Evolutionary conservation across 1,284 basidiomycete species (phyloP).

Genomic region (Sporisorium reilianum): DNA sequence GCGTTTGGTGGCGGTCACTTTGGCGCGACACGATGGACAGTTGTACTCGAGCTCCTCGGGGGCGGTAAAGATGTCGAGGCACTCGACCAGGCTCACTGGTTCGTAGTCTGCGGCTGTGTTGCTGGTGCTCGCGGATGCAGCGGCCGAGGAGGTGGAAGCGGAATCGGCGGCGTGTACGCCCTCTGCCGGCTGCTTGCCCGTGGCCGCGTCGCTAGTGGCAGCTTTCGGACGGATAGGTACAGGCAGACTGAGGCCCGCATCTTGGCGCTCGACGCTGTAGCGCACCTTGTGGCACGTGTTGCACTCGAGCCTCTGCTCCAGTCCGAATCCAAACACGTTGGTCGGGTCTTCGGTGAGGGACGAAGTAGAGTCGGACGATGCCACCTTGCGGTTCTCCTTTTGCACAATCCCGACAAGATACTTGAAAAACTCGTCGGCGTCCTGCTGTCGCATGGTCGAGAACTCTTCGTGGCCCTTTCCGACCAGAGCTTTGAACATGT

Average conservation of each 20-base stretch:
- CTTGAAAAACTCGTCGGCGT: slow-evolving; percentile 93
- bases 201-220: background rate
- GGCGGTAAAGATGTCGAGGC: slow-evolving; percentile 78
- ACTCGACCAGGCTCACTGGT: slow-evolving; percentile 78
- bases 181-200: slow-evolving; percentile 71
- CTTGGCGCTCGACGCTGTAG: slow-evolving; percentile 83
- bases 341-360: slow-evolving; percentile 74
- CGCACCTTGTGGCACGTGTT: slow-evolving; percentile 84
- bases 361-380: slow-evolving; percentile 8
- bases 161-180: slow-evolving; percentile 31
- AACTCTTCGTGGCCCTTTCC: slow-evolving; percentile 95
- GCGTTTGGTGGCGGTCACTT: slow-evolving; percentile 77
- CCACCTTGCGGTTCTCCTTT: slow-evolving; percentile 69
- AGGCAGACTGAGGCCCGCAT: slow-evolving; percentile 80
- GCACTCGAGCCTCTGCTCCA: slow-evolving; percentile 77
- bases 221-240: slow-evolving; percentile 73
- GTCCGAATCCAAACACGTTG: slow-evolving; percentile 80
- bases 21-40: slow-evolving; percentile 76
- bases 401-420: slow-evolving; percentile 80
- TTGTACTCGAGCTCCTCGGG: slow-evolving; percentile 80
- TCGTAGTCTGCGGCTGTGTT: slow-evolving; percentile 73
- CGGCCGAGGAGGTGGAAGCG: slow-evolving; percentile 1
- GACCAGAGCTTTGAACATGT: slow-evolving; percentile 87
- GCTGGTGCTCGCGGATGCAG: slow-evolving; percentile 3
- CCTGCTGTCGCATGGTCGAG: slow-evolving; percentile 95